A percentile compares a stretch with the other conserved stretches of the same genome.
Conservation (phyloP, 768 basidiomycete species). For the Kwoniella sp. region DNA sequence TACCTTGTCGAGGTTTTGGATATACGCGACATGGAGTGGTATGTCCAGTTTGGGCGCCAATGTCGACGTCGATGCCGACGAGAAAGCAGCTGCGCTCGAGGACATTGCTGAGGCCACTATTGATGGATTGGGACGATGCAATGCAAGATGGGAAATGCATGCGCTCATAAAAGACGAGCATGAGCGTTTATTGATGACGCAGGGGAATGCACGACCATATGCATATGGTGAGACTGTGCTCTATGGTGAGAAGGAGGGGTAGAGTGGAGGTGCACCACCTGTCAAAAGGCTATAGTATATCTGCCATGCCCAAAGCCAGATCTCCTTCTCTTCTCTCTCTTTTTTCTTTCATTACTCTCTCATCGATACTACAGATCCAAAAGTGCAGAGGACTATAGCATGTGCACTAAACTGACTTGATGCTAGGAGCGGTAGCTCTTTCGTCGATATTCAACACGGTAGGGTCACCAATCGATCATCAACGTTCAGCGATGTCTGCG, state of each 20-base stretch:
- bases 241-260: neutral
- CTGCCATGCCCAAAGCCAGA: neutral
- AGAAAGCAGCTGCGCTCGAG: neutral
- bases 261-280: slow-evolving; percentile 5
- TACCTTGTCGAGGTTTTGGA: slow-evolving; percentile 73
- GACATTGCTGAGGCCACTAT: slow-evolving; percentile 1
- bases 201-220: too few relatives aligned
- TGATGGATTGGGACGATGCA: neutral
- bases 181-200: too few relatives aligned
- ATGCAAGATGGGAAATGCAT: too few relatives aligned
- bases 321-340: neutral
- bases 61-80: slow-evolving; percentile 12
- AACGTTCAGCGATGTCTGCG: neutral
- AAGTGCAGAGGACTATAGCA: neutral
- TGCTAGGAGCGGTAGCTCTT: too few relatives aligned
- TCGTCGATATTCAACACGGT: too few relatives aligned
- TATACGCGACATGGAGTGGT: slow-evolving; percentile 72
- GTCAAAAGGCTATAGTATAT: neutral
- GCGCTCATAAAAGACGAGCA: neutral
- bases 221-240: too few relatives aligned
- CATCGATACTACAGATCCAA: too few relatives aligned
- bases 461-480: too few relatives aligned
- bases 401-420: neutral
- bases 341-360: neutral
- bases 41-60: slow-evolving; percentile 55